A percentile compares a stretch with the other conserved stretches of the same genome.
These are phyloP conservation scores for Brassica rapa DNA, from an alignment of 345 rosid species.

Conservation along the genomic window DNA sequence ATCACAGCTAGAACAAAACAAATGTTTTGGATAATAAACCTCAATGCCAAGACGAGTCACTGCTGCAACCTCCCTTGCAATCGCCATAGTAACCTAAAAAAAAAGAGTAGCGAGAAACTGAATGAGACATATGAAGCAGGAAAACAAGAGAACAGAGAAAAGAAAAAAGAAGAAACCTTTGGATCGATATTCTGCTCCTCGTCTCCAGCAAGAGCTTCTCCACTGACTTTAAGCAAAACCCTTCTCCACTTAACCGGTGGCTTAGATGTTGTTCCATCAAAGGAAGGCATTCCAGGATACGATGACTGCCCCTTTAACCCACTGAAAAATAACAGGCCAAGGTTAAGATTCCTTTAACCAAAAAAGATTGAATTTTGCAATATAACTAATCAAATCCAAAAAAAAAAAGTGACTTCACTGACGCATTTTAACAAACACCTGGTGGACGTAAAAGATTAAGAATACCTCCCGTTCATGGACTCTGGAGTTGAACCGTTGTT, in stretches of 20 bases:
- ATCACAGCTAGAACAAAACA: not conserved
- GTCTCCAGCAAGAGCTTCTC: constrained; percentile 98
- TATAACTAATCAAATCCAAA: not conserved
- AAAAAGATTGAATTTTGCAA: not conserved
- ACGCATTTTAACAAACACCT: constrained; percentile 52
- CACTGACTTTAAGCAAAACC: constrained; percentile 95
- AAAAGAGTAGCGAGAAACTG: not conserved
- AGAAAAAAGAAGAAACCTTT: constrained; percentile 52
- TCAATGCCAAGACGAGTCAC: constrained; percentile 88
- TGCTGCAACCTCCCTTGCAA: constrained; percentile 94
- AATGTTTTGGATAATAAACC: constrained; percentile 40
- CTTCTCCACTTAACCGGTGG: constrained; percentile 80
- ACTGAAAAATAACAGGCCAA: constrained; percentile 12
- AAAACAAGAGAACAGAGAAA: not conserved
- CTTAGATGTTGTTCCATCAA: constrained; percentile 49
- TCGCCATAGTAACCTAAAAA: constrained; percentile 79
- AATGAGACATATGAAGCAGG: constrained; percentile 18
- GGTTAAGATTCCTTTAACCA: not conserved
- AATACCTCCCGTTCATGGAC: constrained; percentile 52
- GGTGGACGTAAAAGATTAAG: not conserved
- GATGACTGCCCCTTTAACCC: constrained; percentile 55
- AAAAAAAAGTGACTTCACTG: constrained; percentile 28
- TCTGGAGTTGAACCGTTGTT: constrained; percentile 52
- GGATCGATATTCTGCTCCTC: constrained; percentile 78
- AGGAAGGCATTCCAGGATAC: constrained; percentile 54